Base-by-base conservation (phyloP, 352 stramenopile species). In the Phytophthora sp. region DNA sequence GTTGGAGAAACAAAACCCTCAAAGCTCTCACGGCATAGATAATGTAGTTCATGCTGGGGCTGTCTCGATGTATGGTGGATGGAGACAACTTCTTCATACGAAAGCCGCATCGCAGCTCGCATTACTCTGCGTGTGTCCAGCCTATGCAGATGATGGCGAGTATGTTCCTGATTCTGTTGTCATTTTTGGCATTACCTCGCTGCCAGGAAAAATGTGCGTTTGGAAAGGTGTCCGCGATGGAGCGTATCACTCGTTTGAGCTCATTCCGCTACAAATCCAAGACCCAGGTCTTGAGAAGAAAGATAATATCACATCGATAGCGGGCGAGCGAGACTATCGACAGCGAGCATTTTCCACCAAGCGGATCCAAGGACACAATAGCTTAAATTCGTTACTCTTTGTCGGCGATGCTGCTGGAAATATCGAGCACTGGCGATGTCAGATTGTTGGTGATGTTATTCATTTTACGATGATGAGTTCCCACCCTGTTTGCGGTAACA, bases 391-490 rank as follows among this genome's bases (percentile, higher is more conserved):
- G 23, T 56, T 95, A 2, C 66, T 95, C 23, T 95, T 95, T 62
- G 57, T 94, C 0, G 87, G 87, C 2, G 79, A 89, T 70, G 62
- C 69, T 38, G 27, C 34, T 17, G 84, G 84, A 0, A 72, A 72
- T 8, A 63, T 95, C 18, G 77, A 94, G 39, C 85, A 95, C 49
- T 95, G 87, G 87, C 72, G 87, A 1, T 95, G 87, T 37, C 84
- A 81, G 1, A 55, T 90, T 30, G 62, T 69, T 1, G 76, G 50
- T 0, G 67, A 72, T 17, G 69, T 31, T 17, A 87, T 94, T 56
- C 63, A 79, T 24, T 92, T 93, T 39, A 87, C 87, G 7, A 79
- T 91, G 49, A 93, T 95, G 79, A 89, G 82, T 28, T 72, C 80
- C 17, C 72, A 65, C 41, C 44, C 49, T 8, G 43, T 70, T 30